These are phyloP conservation scores for Conoideocrella luteorostrata DNA, from an alignment of 2,329 filamentous ascomycete species.

Conservation along the genomic window DNA sequence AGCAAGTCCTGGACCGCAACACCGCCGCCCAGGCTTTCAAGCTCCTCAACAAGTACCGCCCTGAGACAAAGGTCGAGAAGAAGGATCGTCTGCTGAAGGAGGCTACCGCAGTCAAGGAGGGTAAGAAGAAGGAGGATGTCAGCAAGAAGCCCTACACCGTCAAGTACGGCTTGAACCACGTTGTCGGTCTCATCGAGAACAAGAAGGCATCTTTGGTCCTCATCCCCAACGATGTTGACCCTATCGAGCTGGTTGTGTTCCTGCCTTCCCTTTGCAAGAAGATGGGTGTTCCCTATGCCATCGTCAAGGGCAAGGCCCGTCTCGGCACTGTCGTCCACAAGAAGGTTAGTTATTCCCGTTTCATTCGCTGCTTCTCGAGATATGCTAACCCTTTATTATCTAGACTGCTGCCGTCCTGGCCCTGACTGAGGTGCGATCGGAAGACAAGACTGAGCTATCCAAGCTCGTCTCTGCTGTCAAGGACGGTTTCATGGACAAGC, in stretches of 20 bases:
- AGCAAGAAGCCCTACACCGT: slow-evolving; percentile 99
- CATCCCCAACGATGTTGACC: slow-evolving; percentile 99
- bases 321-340: slow-evolving; percentile 99
- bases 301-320: slow-evolving; percentile 99
- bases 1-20: slow-evolving; percentile 94
- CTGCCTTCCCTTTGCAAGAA: slow-evolving; percentile 98
- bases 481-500: slow-evolving; percentile 96
- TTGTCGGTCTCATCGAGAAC: slow-evolving; percentile 95
- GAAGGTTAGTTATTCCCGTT: slow-evolving; percentile 59
- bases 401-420: slow-evolving; percentile 94
- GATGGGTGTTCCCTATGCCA: slow-evolving; percentile 99
- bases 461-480: slow-evolving; percentile 96
- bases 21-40: slow-evolving; percentile 96
- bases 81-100: slow-evolving; percentile 99
- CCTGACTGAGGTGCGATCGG: slow-evolving; percentile 89
- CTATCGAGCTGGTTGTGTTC: slow-evolving; percentile 99
- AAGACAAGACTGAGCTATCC: slow-evolving; percentile 97
- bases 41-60: slow-evolving; percentile 99
- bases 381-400: neutral
- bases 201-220: slow-evolving; percentile 99
- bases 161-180: slow-evolving; percentile 99
- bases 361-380: neutral
- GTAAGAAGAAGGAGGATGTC: slow-evolving; percentile 99
- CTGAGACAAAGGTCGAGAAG: slow-evolving; percentile 98
- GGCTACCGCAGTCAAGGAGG: slow-evolving; percentile 94